Percentiles rank a stretch among this genome's conserved stretches.
phyloP scores from a whole-genome alignment of 78 protist species.

The Guillardia theta region DNA sequence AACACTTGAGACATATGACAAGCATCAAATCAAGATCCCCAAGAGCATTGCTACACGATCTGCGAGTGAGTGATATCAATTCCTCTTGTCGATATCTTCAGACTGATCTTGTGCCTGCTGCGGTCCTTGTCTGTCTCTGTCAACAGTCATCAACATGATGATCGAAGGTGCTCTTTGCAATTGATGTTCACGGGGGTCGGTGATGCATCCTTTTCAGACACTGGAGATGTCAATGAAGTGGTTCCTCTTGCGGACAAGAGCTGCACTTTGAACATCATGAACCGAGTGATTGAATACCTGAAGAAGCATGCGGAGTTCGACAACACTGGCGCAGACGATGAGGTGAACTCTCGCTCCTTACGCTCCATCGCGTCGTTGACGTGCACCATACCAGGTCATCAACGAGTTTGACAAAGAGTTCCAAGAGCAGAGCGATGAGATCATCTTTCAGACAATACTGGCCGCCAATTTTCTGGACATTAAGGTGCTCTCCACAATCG shows the following conservation, averaged over 20 bases:
- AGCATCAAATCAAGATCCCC: conserved; percentile 18
- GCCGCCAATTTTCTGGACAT: conserved; percentile 27
- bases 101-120: too few species aligned
- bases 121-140: too few species aligned
- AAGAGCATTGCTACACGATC: conserved; percentile 23
- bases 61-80: too few species aligned
- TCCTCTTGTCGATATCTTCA: too few species aligned
- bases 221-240: conserved; percentile 8
- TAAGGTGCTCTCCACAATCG: background rate
- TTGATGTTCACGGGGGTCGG: background rate
- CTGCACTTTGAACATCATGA: background rate
- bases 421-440: conserved; percentile 32
- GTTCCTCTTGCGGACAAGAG: conserved; percentile 31
- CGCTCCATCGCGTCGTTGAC: background rate
- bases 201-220: background rate
- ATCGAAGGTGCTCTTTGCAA: background rate
- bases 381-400: background rate
- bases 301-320: conserved; percentile 32
- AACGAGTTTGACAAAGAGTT: background rate
- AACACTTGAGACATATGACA: conserved; percentile 5
- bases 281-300: conserved; percentile 4
- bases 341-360: background rate
- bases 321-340: background rate
- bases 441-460: conserved; percentile 25
- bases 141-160: conserved; percentile 43